phyloP scores from a whole-genome alignment of 345 rosid species.

The Eucalyptus victrix region DNA sequence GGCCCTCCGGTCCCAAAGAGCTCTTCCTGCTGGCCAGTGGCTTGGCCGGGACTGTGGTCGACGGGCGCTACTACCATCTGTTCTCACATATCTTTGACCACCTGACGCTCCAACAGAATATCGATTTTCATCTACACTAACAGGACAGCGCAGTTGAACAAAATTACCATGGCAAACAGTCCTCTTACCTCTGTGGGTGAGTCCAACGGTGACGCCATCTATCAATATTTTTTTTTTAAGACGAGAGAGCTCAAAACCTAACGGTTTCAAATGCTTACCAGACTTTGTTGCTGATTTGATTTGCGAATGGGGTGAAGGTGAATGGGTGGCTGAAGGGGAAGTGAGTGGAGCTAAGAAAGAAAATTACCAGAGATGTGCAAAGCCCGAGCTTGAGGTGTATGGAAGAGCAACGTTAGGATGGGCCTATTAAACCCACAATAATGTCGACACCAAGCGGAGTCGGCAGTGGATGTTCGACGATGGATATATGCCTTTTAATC shows the following conservation, averaged over 20 bases:
- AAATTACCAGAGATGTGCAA: not conserved
- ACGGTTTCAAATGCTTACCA: not conserved
- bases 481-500: constrained; percentile 25
- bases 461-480: constrained; percentile 20
- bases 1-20: constrained; percentile 25
- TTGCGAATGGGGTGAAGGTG: constrained; percentile 18
- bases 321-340: constrained; percentile 58
- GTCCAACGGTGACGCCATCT: not conserved
- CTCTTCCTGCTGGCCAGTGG: constrained; percentile 28
- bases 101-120: constrained; percentile 35
- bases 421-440: not conserved
- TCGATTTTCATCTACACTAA: constrained; percentile 23
- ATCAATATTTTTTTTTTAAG: not conserved
- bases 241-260: not conserved
- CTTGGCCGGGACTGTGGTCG: constrained; percentile 24
- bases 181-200: constrained; percentile 49
- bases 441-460: too few relatives aligned
- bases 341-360: constrained; percentile 2
- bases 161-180: constrained; percentile 29
- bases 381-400: constrained; percentile 31
- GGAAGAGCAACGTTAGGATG: constrained; percentile 52
- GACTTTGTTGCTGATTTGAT: not conserved
- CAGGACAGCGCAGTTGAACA: constrained; percentile 14
- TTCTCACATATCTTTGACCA: constrained; percentile 4
- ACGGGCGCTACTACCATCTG: constrained; percentile 41